Conservation (phyloP, 2,329 filamentous ascomycete species). For the Xylaria sp. region DNA sequence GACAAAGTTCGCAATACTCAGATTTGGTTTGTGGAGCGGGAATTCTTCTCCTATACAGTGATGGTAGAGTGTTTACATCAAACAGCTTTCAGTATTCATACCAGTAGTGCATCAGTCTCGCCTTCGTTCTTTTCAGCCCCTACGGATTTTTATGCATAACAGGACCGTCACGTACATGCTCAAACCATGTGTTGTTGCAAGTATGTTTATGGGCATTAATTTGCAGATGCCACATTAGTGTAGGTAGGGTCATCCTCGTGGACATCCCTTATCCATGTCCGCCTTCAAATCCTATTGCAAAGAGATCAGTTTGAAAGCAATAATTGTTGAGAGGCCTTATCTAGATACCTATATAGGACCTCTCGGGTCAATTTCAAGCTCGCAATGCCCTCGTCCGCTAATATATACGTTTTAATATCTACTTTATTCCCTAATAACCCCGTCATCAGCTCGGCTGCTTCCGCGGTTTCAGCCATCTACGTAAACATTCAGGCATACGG, state of each 20-base stretch:
- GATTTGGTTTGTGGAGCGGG: neutral
- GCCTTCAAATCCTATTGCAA: neutral
- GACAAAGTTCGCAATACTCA: neutral
- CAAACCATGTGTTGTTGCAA: neutral
- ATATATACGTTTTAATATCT: neutral
- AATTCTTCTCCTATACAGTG: neutral
- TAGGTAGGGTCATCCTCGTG: neutral
- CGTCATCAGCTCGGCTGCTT: neutral
- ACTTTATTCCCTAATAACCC: neutral
- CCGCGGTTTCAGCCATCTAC: neutral
- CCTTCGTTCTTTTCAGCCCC: neutral
- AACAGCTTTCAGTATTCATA: neutral
- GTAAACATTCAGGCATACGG: neutral
- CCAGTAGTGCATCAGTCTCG: neutral
- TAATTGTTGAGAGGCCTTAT: neutral
- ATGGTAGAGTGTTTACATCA: neutral
- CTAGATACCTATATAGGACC: neutral
- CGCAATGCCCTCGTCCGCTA: neutral
- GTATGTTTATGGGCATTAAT: neutral
- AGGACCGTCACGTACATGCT: neutral
- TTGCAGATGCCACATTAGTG: neutral
- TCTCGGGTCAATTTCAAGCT: neutral
- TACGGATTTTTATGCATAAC: neutral
- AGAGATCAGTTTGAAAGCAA: neutral
- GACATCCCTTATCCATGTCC: neutral